phyloP scores from a whole-genome alignment of 257 asterid species.

The Solanum verrucosum region DNA sequence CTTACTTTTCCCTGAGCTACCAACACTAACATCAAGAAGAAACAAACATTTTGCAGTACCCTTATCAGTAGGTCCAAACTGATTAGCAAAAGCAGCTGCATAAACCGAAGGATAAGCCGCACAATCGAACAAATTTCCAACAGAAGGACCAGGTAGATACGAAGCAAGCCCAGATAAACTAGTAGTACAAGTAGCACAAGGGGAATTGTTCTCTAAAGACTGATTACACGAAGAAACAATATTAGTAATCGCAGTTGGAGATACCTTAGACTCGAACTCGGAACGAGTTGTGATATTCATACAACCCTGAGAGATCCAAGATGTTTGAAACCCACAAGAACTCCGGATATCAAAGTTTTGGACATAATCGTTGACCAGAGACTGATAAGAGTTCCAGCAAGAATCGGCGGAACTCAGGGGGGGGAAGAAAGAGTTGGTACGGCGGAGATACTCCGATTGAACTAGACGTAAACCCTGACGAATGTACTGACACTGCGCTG shows the following conservation, averaged over 20 bases:
- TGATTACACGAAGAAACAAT: constrained; percentile 46
- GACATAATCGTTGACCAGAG: constrained; percentile 27
- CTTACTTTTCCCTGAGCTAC: constrained; percentile 5
- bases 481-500: constrained; percentile 48
- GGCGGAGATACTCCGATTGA: constrained; percentile 48
- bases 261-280: constrained; percentile 47
- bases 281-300: constrained; percentile 57
- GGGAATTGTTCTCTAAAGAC: constrained; percentile 51
- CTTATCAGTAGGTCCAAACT: constrained; percentile 49
- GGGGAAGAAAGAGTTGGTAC: constrained; percentile 49
- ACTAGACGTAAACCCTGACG: constrained; percentile 67
- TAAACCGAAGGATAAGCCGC: constrained; percentile 50
- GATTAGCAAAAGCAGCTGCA: constrained; percentile 59
- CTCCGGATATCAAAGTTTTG: constrained; percentile 37
- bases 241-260: constrained; percentile 17
- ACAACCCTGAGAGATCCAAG: constrained; percentile 67
- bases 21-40: constrained; percentile 34
- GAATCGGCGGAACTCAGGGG: constrained; percentile 43
- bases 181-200: constrained; percentile 74
- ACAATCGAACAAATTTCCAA: constrained; percentile 62
- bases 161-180: constrained; percentile 47
- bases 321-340: constrained; percentile 46
- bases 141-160: constrained; percentile 34
- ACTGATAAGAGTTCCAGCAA: constrained; percentile 51
- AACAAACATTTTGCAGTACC: constrained; percentile 74